Evolutionary conservation across 495 filamentous ascomycete genomes (phyloP).

Genomic region (Neurospora tetrasperma): DNA sequence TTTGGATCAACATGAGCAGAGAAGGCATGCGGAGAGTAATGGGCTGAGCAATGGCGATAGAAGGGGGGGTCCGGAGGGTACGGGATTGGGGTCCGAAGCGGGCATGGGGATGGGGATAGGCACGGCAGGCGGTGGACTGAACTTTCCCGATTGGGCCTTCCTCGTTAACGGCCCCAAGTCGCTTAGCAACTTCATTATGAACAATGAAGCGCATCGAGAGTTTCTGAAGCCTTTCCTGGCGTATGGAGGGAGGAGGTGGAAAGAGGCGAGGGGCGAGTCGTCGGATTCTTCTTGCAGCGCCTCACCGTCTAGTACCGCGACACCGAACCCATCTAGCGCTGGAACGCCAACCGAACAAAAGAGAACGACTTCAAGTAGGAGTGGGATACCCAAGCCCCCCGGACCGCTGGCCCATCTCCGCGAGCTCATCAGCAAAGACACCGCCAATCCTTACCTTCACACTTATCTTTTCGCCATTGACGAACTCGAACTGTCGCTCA

Average conservation of each 20-base stretch:
- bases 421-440: constrained; percentile 2
- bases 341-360: background rate
- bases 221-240: constrained; percentile 16
- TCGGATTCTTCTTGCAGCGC: background rate
- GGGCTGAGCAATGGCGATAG: too few species aligned
- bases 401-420: constrained; percentile 1
- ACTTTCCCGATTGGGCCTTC: constrained; percentile 28
- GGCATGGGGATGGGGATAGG: background rate
- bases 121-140: background rate
- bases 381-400: background rate
- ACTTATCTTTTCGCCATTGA: constrained; percentile 21
- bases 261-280: constrained; percentile 4
- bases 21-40: too few species aligned
- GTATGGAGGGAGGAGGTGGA: constrained; percentile 18
- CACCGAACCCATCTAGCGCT: background rate
- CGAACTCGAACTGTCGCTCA: constrained; percentile 21
- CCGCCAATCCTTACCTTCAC: constrained; percentile 1
- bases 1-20: background rate
- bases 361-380: background rate
- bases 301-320: background rate
- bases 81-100: background rate
- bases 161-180: constrained; percentile 22
- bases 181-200: constrained; percentile 13
- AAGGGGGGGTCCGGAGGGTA: too few species aligned
- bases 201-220: constrained; percentile 9